Evolutionary conservation across 805 yeast species (phyloP), one percentile per base, ranked within the genome.

Genomic region (Naumovozyma baii): DNA sequence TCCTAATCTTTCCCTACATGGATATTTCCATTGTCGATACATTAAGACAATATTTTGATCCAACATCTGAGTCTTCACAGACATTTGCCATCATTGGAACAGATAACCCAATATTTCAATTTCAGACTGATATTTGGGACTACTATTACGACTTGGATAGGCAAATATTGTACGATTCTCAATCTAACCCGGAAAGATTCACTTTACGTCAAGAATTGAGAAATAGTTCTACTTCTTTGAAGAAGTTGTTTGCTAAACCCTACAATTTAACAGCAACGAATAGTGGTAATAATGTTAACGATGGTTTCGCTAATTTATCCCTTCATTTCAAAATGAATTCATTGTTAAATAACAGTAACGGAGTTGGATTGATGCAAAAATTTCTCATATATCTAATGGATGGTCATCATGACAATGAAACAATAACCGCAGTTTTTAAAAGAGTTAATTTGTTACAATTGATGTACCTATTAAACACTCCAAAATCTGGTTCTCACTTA

Each of bases 21-120:
- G 87, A 80, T 46, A 71, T 79, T 1, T 73, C 80, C 2, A 70
- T 76, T 43, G 61, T 78, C 33, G 78, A 74, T 42, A 46, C 70
- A 1, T 55, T 77, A 37, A 65, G 66, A 30, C 36, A 39, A 7
- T 43, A 60, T 52, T 38, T 67, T 62, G 44, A 63, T 49, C 22
- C 62, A 61, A 20, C 42, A 22, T 43, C 47, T 10, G 34, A 45
- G 9, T 41, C 39, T 12, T 37, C 49, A 1, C 41, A 47, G 15
- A 42, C 40, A 12, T 53, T 55, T 18, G 74, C 64, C 48, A 60
- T 81, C 36, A 70, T 82, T 2, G 90, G 90, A 3, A 79, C 86
- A 3, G 74, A 80, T 31, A 81, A 81, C 52, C 73, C 80, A 13
- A 70, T 78, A 31, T 73, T 81, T 52, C 76, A 75, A 49, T 67